Conservation (phyloP, 2,329 filamentous ascomycete genomes). For the Amphichorda felina region DNA sequence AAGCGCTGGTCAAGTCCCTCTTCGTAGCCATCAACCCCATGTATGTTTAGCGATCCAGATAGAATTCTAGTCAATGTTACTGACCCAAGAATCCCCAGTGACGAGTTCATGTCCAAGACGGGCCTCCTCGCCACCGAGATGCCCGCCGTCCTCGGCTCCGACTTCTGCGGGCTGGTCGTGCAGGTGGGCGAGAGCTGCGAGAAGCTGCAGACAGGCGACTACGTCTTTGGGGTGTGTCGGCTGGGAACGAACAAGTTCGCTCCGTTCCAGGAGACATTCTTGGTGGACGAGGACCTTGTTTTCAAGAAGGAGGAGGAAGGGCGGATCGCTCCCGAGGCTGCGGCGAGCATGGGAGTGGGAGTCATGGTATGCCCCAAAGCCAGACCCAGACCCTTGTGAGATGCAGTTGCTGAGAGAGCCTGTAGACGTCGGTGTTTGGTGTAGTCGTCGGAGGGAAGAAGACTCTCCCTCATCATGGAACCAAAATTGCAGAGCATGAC, state of each 20-base stretch:
- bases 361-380: constrained; percentile 13
- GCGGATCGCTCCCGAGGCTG: constrained; percentile 14
- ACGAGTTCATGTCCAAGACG: constrained; percentile 18
- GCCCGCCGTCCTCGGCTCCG: constrained; percentile 24
- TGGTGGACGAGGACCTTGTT: constrained; percentile 21
- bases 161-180: constrained; percentile 19
- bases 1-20: constrained; percentile 22
- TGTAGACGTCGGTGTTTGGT: constrained; percentile 19
- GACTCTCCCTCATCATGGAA: constrained; percentile 9
- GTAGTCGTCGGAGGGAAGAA: constrained; percentile 16
- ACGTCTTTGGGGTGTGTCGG: constrained; percentile 20
- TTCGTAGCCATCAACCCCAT: constrained; percentile 22
- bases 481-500: constrained; percentile 8
- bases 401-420: neutral
- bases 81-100: constrained; percentile 8
- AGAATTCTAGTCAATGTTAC: neutral
- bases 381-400: too few relatives aligned
- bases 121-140: constrained; percentile 18
- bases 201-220: constrained; percentile 19
- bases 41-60: constrained; percentile 12
- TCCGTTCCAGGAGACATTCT: constrained; percentile 24
- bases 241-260: constrained; percentile 18
- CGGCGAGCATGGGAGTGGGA: constrained; percentile 21
- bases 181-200: constrained; percentile 14
- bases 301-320: constrained; percentile 16